Evolutionary conservation across 805 yeast species (phyloP).

Genomic region (Naumovozyma baii): DNA sequence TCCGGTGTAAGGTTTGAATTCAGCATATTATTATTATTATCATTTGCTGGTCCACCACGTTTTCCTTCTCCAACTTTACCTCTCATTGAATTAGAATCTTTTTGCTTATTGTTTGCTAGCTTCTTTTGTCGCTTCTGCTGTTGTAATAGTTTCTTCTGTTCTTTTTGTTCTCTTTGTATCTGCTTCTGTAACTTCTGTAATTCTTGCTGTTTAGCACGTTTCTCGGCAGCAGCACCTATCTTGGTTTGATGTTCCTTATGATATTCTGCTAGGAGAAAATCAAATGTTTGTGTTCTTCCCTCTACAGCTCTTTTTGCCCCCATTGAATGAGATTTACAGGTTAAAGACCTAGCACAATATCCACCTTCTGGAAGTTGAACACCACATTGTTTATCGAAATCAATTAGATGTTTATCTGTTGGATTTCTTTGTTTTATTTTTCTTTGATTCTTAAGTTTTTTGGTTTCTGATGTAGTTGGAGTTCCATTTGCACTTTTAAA

Average conservation of each 20-base stretch:
- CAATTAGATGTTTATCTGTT: slow-evolving; percentile 65
- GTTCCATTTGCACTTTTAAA: slow-evolving; percentile 7
- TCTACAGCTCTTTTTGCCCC: slow-evolving; percentile 93
- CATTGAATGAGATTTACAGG: slow-evolving; percentile 97
- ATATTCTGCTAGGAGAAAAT: slow-evolving; percentile 74
- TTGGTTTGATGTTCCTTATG: slow-evolving; percentile 90
- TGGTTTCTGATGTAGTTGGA: slow-evolving; percentile 2
- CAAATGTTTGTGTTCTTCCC: slow-evolving; percentile 91
- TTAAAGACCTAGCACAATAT: slow-evolving; percentile 86
- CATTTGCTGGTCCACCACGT: slow-evolving; percentile 1
- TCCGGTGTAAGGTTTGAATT: slow-evolving; percentile 58
- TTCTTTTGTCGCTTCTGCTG: slow-evolving; percentile 28
- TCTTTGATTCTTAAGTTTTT: slow-evolving; percentile 24
- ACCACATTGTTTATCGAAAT: slow-evolving; percentile 92
- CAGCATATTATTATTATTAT: slow-evolving; percentile 32
- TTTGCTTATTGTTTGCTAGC: neutral
- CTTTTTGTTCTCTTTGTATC: slow-evolving; percentile 22
- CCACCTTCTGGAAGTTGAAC: slow-evolving; percentile 92
- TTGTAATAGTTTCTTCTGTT: slow-evolving; percentile 25
- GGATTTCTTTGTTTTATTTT: slow-evolving; percentile 44
- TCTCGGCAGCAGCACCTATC: slow-evolving; percentile 70
- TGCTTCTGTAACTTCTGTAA: slow-evolving; percentile 25
- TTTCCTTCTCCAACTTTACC: slow-evolving; percentile 20
- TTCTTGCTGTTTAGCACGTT: slow-evolving; percentile 60
- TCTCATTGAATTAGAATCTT: slow-evolving; percentile 16